Percentiles rank a stretch among this genome's conserved stretches.
Evolutionary conservation across 2,329 filamentous ascomycete species (phyloP).

Genomic region (Penicillium italicum): DNA sequence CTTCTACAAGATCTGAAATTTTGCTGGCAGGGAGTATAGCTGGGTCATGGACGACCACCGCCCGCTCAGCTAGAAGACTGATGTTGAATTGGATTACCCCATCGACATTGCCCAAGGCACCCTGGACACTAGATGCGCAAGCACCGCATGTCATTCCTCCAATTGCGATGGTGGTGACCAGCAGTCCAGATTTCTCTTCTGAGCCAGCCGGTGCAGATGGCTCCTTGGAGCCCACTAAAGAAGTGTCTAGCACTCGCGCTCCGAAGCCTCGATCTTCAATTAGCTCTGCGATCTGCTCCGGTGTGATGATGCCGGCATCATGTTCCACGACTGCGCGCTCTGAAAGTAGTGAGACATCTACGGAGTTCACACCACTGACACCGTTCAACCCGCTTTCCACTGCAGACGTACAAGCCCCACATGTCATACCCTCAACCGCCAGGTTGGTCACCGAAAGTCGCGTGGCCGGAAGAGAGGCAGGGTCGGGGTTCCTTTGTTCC

Average conservation of each 20-base stretch:
- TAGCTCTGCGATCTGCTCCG: conserved; percentile 55
- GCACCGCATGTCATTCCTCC: conserved; percentile 98
- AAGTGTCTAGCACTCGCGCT: conserved; percentile 71
- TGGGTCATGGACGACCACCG: conserved; percentile 79
- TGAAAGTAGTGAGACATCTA: conserved; percentile 79
- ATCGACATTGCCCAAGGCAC: conserved; percentile 70
- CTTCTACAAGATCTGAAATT: conserved; percentile 80
- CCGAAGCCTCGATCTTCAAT: conserved; percentile 73
- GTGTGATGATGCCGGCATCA: conserved; percentile 55
- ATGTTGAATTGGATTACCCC: conserved; percentile 90
- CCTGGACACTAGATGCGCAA: conserved; percentile 87
- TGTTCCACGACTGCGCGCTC: conserved; percentile 84
- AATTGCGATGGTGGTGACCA: conserved; percentile 80
- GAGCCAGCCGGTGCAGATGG: conserved; percentile 35
- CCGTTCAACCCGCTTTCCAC: conserved; percentile 77
- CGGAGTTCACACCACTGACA: conserved; percentile 66
- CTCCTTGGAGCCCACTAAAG: conserved; percentile 35
- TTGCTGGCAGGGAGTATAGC: conserved; percentile 66
- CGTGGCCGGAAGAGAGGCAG: conserved; percentile 24
- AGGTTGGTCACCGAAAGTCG: conserved; percentile 66
- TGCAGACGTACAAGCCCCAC: conserved; percentile 81
- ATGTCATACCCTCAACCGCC: conserved; percentile 84
- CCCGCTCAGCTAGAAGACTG: conserved; percentile 86
- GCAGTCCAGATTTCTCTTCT: conserved; percentile 37
- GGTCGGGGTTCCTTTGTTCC: conserved; percentile 43